Conservation (phyloP, 1,284 basidiomycete species). For the Trichosporon ovoides region DNA sequence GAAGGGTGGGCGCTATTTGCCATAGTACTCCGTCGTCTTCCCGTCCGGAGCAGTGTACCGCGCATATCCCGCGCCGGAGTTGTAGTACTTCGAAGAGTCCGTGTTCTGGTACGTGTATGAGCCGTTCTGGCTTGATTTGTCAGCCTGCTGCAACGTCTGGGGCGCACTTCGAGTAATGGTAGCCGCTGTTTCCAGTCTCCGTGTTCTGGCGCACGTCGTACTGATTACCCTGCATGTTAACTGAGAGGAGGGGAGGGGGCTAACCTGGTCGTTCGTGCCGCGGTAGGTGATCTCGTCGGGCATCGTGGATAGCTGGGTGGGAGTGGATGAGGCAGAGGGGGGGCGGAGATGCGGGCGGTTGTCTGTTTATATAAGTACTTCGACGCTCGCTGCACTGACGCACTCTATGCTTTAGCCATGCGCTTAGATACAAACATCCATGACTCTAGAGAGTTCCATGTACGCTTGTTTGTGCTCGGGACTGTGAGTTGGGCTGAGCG, state of each 20-base stretch:
- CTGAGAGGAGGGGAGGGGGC: conserved; percentile 10
- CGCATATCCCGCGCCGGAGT: conserved; percentile 51
- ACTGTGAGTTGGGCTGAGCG: too few species aligned
- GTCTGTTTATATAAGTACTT: too few species aligned
- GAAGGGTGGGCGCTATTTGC: too few species aligned
- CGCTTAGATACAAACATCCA: too few species aligned
- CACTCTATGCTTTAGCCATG: too few species aligned
- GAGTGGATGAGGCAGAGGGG: too few species aligned
- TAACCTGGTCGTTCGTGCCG: conserved; percentile 56
- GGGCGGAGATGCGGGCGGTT: too few species aligned
- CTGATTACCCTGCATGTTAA: conserved; percentile 54
- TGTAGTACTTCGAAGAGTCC: conserved; percentile 59
- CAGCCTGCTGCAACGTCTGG: neutral
- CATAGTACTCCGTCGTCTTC: too few species aligned
- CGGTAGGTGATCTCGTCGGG: conserved; percentile 47
- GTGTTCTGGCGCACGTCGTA: conserved; percentile 54
- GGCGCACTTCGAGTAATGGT: conserved; percentile 58
- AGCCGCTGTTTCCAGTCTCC: conserved; percentile 51
- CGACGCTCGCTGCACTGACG: too few species aligned
- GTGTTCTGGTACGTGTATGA: conserved; percentile 61
- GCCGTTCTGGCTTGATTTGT: conserved; percentile 44
- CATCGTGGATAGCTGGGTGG: conserved; percentile 4
- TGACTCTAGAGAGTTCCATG: too few species aligned
- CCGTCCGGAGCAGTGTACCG: too few species aligned
- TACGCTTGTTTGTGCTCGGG: too few species aligned